Evolutionary conservation across 2,329 filamentous ascomycete genomes (phyloP), one percentile per base, ranked within the genome.

Genomic region (Ophiostoma ulmi): DNA sequence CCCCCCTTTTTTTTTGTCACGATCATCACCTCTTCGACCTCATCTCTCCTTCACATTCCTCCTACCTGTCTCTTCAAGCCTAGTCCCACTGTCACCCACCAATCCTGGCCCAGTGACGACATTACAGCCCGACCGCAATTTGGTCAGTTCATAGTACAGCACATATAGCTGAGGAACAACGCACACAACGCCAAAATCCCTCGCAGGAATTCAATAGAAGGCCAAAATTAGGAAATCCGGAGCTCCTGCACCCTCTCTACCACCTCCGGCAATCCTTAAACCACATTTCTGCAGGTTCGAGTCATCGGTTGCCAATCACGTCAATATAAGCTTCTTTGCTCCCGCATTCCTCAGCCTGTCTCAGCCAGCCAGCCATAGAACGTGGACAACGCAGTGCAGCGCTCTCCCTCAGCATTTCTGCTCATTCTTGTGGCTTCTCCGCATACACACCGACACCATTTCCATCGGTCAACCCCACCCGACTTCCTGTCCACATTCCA

Each of bases 331-430:
- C 65, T 68, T 71, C 65, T 44, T 20, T 8, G 10, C 38, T 65
- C 17, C 48, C 44, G 38, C 68, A 68, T 72, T 69, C 70, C 70
- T 67, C 38, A 39, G 63, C 13, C 35, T 52, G 70, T 71, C 70
- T 69, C 61, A 22, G 20, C 61, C 52, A 31, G 38, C 61, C 39
- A 31, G 38, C 31, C 61, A 38, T 38, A 58, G 67, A 35, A 58
- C 61, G 67, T 67, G 55, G 58, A 20, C 52, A 26, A 58, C 31
- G 41, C 67, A 35, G 31, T 52, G 11, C 66, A 64, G 39, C 41
- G 4, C 55, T 41, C 48, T 44, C 58, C 31, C 52, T 65, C 31
- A 10, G 52, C 67, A 35, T 48, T 26, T 70, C 41, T 31, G 22
- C 52, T 58, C 52, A 58, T 58, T 58, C 52, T 58, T 58, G 20